These are phyloP conservation scores for Theileria parva DNA, from an alignment of 169 alveolate genomes.

Conservation along the genomic window DNA sequence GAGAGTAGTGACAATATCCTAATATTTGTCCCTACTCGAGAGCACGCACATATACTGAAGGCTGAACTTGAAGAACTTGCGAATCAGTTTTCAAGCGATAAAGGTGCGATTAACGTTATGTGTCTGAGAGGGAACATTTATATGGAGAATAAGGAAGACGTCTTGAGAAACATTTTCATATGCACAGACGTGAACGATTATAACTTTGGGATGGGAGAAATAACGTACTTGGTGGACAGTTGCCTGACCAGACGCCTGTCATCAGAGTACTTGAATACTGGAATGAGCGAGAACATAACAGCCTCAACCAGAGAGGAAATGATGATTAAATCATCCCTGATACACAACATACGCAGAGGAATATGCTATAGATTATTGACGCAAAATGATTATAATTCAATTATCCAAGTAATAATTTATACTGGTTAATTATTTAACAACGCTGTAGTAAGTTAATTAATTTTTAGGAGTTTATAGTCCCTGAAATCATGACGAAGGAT, in stretches of 20 bases:
- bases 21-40: conserved; percentile 53
- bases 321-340: conserved; percentile 31
- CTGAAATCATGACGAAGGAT: conserved; percentile 64
- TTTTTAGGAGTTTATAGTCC: conserved; percentile 37
- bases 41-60: conserved; percentile 32
- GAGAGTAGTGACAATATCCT: conserved; percentile 45
- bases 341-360: conserved; percentile 26
- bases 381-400: conserved; percentile 28
- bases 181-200: conserved; percentile 40
- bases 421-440: background rate
- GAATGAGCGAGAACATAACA: conserved; percentile 28
- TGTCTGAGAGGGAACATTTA: conserved; percentile 6
- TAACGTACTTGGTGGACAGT: conserved; percentile 55
- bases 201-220: conserved; percentile 31
- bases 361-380: conserved; percentile 48
- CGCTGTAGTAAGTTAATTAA: background rate
- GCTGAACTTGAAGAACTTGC: conserved; percentile 25
- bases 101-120: conserved; percentile 15
- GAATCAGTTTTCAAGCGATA: conserved; percentile 16
- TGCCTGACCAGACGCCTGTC: conserved; percentile 39
- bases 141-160: background rate
- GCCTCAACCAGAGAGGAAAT: conserved; percentile 63
- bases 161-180: conserved; percentile 31
- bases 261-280: conserved; percentile 48
- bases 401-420: background rate